These are phyloP conservation scores for Platismatia glauca DNA, from an alignment of 495 filamentous ascomycete species.

Conservation along the genomic window DNA sequence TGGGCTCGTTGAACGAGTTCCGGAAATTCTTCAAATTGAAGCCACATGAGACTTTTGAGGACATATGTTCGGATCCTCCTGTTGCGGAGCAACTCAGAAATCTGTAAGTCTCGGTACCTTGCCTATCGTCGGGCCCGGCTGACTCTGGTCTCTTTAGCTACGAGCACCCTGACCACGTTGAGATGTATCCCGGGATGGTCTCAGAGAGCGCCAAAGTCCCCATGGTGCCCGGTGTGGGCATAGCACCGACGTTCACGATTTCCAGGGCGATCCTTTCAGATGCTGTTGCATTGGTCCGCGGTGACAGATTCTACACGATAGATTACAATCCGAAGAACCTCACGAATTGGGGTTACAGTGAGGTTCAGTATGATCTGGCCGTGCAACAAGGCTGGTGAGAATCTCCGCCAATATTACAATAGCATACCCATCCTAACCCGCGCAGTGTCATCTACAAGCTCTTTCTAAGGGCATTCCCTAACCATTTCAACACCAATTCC, in stretches of 20 bases:
- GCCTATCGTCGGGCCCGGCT: neutral
- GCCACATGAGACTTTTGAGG: constrained; percentile 51
- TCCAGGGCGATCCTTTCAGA: constrained; percentile 62
- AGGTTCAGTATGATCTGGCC: constrained; percentile 62
- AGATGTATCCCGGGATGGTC: constrained; percentile 55
- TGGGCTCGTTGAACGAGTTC: constrained; percentile 56
- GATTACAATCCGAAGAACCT: constrained; percentile 65
- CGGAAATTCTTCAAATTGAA: constrained; percentile 52
- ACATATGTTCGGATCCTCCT: constrained; percentile 51
- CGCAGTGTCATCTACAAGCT: constrained; percentile 68
- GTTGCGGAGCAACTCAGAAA: constrained; percentile 43
- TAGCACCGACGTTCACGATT: constrained; percentile 51
- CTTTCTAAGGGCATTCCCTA: constrained; percentile 68
- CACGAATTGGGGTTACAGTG: constrained; percentile 70
- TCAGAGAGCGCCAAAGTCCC: constrained; percentile 46
- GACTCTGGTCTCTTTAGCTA: constrained; percentile 11
- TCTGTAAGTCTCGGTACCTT: constrained; percentile 35
- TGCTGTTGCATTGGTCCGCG: constrained; percentile 74
- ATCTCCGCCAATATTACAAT: neutral
- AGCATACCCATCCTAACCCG: neutral
- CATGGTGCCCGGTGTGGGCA: constrained; percentile 46
- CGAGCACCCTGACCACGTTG: constrained; percentile 52
- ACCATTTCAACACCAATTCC: constrained; percentile 68
- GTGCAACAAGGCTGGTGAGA: constrained; percentile 60
- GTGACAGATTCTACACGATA: constrained; percentile 78